Percentiles rank a stretch among this genome's conserved stretches.
These are phyloP conservation scores for Quercus parvula DNA, from an alignment of 306 rosid genomes.

Conservation along the genomic window DNA sequence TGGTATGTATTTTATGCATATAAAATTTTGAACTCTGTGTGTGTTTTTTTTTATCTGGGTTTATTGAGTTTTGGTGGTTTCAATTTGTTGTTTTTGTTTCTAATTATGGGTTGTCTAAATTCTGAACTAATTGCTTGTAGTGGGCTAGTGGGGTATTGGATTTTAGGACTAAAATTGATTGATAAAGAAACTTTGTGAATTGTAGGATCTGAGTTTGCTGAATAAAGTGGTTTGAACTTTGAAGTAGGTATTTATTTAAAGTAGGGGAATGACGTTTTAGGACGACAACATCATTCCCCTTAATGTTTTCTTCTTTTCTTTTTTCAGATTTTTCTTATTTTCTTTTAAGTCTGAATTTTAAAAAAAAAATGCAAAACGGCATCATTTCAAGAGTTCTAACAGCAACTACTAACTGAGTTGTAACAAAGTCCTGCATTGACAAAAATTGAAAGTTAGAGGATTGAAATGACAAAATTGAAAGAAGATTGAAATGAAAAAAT, in stretches of 20 bases:
- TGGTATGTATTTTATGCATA: constrained; percentile 18
- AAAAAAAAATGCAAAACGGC: no score
- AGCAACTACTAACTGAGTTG: no score
- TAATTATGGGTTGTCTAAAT: neutral
- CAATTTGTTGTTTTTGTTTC: neutral
- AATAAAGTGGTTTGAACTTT: neutral
- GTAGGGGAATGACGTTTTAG: neutral
- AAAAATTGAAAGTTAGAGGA: no score
- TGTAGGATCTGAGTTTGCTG: neutral
- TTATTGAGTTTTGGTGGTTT: neutral
- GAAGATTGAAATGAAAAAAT: no score
- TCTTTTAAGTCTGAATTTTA: no score
- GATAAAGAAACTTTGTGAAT: neutral
- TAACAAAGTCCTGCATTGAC: no score
- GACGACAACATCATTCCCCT: no score
- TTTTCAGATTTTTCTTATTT: no score
- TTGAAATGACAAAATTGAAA: no score
- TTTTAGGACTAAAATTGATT: neutral
- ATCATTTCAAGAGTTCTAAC: no score
- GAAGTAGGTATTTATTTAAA: neutral
- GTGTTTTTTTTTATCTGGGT: neutral
- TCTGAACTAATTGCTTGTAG: neutral
- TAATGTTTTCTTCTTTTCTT: no score
- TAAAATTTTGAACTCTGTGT: no score
- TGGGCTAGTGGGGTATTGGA: neutral